These are phyloP conservation scores for Crepidotus variabilis DNA, from an alignment of 768 basidiomycete species.

Conservation along the genomic window DNA sequence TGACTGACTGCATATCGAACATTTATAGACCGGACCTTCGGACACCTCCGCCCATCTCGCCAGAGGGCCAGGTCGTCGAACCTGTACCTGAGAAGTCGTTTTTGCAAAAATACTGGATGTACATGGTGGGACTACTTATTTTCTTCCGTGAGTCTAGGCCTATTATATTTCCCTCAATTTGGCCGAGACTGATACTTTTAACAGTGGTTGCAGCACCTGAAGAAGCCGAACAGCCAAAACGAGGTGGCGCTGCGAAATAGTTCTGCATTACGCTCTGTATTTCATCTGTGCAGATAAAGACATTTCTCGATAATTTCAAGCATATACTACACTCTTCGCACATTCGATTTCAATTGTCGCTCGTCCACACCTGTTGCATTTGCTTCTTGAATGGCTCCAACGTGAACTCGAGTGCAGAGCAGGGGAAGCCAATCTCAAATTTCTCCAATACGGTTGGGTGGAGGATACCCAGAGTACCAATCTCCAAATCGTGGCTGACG, in stretches of 20 bases:
- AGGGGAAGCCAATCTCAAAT: constrained; percentile 93
- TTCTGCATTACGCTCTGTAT: background rate
- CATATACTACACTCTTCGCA: background rate
- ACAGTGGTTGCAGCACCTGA: constrained; percentile 34
- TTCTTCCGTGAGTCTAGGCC: constrained; percentile 47
- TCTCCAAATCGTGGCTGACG: constrained; percentile 55
- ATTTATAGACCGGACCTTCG: constrained; percentile 60
- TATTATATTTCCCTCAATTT: background rate
- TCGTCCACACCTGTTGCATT: constrained; percentile 54
- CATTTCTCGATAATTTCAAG: background rate
- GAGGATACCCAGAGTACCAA: constrained; percentile 90
- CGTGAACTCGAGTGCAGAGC: constrained; percentile 91
- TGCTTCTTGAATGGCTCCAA: constrained; percentile 91
- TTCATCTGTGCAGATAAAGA: background rate
- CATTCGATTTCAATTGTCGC: constrained; percentile 34
- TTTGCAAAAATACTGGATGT: constrained; percentile 90
- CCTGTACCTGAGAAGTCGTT: constrained; percentile 72
- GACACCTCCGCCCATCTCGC: constrained; percentile 60
- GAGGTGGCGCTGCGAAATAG: constrained; percentile 6
- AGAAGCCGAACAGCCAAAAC: constrained; percentile 30
- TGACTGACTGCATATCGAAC: background rate
- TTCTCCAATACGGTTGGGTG: constrained; percentile 90
- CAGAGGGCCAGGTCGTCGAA: constrained; percentile 60
- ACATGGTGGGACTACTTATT: constrained; percentile 56
- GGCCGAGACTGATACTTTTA: background rate